These are phyloP conservation scores for apple (Malus domestica) DNA, from an alignment of 306 rosid genomes.

Conservation along the genomic window DNA sequence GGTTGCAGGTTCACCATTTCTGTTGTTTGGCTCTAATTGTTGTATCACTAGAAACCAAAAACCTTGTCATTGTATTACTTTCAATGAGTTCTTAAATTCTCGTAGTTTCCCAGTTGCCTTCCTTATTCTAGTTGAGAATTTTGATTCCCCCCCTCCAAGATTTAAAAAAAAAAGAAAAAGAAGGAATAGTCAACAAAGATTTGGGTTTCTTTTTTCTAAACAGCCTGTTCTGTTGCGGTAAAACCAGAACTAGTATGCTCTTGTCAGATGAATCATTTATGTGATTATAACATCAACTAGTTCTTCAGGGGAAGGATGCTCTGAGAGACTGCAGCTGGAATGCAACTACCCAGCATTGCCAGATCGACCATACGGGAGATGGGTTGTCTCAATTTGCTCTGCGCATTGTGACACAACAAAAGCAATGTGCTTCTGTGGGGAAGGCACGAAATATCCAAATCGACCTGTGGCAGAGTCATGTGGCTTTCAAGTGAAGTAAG, in stretches of 20 bases:
- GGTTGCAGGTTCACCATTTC: background rate
- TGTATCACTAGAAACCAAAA: background rate
- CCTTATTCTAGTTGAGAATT: background rate
- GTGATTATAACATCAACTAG: background rate
- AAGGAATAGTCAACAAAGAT: background rate
- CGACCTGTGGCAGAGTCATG: conserved; percentile 93
- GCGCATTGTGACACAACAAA: conserved; percentile 79
- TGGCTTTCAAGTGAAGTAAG: conserved; percentile 79
- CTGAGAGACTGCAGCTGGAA: conserved; percentile 48
- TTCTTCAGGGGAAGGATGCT: conserved; percentile 73
- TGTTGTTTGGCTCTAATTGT: background rate
- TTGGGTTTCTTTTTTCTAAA: background rate
- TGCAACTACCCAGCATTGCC: conserved; percentile 63
- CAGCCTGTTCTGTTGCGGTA: background rate
- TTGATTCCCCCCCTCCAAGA: background rate
- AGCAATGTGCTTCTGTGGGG: conserved; percentile 99
- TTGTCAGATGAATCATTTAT: conserved; percentile 13
- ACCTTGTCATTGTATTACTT: background rate
- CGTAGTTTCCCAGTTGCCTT: background rate
- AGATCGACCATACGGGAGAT: conserved; percentile 62
- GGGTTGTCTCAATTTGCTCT: conserved; percentile 94
- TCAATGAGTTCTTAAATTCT: conserved; percentile 6
- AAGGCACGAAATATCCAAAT: conserved; percentile 87
- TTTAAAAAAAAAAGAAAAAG: background rate
- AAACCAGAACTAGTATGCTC: background rate